Conservation (phyloP, 371 early-diverging fungal species). For the Mortierella sp. region DNA sequence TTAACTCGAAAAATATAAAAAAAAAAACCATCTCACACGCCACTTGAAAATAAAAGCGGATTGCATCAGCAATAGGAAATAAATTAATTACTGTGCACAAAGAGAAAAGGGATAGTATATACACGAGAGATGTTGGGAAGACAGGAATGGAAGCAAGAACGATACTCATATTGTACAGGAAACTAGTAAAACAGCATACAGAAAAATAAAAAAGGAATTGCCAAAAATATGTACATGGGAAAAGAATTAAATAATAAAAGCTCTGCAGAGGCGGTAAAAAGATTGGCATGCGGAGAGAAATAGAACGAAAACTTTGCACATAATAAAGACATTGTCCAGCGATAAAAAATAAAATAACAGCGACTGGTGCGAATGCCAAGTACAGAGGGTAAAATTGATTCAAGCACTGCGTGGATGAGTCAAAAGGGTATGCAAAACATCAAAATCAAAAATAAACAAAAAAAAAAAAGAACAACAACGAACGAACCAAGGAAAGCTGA, state of each 20-base stretch:
- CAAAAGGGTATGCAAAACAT: conserved; percentile 13
- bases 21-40: background rate
- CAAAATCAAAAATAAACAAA: background rate
- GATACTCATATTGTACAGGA: conserved; percentile 12
- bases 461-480: conserved; percentile 1
- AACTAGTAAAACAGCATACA: conserved; percentile 5
- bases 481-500: background rate
- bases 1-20: background rate
- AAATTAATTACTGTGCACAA: background rate
- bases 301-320: conserved; percentile 3
- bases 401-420: background rate
- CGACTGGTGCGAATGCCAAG: background rate
- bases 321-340: background rate
- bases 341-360: conserved; percentile 2
- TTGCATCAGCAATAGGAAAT: background rate
- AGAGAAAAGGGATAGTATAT: background rate
- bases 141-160: background rate
- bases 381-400: background rate
- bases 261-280: conserved; percentile 37
- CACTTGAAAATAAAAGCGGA: background rate
- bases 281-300: conserved; percentile 30
- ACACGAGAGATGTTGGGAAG: background rate
- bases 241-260: background rate
- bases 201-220: background rate
- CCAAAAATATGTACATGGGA: conserved; percentile 6